phyloP scores from a whole-genome alignment of 495 filamentous ascomycete species.

The Entonaema liquescens region DNA sequence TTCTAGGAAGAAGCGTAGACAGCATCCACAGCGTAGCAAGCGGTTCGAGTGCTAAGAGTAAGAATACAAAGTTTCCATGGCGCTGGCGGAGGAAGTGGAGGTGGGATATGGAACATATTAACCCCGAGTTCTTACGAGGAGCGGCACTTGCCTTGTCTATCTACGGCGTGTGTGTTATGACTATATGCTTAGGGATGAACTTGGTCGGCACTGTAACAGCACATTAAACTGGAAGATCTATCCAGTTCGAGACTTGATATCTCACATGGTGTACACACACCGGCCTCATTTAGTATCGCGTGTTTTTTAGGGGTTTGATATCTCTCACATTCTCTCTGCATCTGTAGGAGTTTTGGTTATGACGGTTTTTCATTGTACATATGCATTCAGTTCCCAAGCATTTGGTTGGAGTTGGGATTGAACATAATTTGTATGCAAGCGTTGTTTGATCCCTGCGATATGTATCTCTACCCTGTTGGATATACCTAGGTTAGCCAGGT shows the following conservation, averaged over 20 bases:
- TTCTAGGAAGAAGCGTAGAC: constrained; percentile 57
- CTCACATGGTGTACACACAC: not conserved
- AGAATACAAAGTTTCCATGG: constrained; percentile 40
- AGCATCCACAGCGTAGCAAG: constrained; percentile 57
- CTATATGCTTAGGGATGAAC: constrained; percentile 85
- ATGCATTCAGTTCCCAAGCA: constrained; percentile 7
- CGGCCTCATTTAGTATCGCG: not conserved
- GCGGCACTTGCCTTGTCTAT: constrained; percentile 77
- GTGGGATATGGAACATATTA: constrained; percentile 60
- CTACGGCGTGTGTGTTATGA: constrained; percentile 90
- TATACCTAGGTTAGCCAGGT: too few species aligned
- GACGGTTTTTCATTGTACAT: constrained; percentile 21
- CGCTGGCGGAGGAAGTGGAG: constrained; percentile 53
- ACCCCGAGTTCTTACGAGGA: constrained; percentile 69
- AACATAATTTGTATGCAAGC: constrained; percentile 1
- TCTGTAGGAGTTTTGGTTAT: constrained; percentile 28
- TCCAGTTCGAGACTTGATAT: not conserved
- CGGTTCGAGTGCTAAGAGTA: constrained; percentile 36
- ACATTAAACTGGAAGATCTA: constrained; percentile 11
- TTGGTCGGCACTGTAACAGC: constrained; percentile 66
- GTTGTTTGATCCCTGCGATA: not conserved
- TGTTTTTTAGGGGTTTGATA: constrained; percentile 13
- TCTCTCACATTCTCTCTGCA: constrained; percentile 25
- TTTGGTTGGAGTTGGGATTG: constrained; percentile 13
- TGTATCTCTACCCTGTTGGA: not conserved